Evolutionary conservation across 2,329 filamentous ascomycete species (phyloP).

Genomic region (Epicoccum nigrum): DNA sequence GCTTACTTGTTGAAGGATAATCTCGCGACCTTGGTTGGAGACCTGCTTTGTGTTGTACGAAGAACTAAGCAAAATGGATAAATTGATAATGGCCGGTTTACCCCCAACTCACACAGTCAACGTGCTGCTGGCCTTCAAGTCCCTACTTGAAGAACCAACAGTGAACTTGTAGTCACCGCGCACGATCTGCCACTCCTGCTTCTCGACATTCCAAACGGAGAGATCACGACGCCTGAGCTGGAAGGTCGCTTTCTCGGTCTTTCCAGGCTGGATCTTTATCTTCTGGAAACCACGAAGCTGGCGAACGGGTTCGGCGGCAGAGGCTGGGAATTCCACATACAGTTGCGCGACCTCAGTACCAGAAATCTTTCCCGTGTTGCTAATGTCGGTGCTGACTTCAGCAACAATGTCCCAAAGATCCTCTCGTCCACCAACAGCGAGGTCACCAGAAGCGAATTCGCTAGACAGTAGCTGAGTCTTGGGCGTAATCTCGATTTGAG

Average conservation of each 20-base stretch:
- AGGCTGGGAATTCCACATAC: conserved; percentile 44
- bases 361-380: conserved; percentile 43
- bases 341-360: conserved; percentile 50
- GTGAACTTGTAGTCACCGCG: conserved; percentile 41
- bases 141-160: conserved; percentile 46
- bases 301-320: conserved; percentile 38
- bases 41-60: no score
- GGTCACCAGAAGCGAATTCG: conserved; percentile 56
- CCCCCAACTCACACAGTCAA: conserved; percentile 33
- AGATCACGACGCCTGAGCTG: conserved; percentile 45
- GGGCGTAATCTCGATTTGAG: neutral
- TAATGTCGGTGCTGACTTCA: conserved; percentile 44
- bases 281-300: conserved; percentile 48
- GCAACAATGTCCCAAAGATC: conserved; percentile 45
- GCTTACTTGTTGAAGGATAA: no score
- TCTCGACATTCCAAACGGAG: conserved; percentile 45
- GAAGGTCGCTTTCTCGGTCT: conserved; percentile 41
- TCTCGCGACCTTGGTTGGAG: no score
- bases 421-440: conserved; percentile 34
- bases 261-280: conserved; percentile 38
- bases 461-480: conserved; percentile 7
- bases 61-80: no score
- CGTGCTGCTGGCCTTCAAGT: conserved; percentile 42
- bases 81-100: no score
- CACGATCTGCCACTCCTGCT: conserved; percentile 44